These are phyloP conservation scores for Eutrema yunnanense DNA, from an alignment of 345 rosid species.

Conservation along the genomic window DNA sequence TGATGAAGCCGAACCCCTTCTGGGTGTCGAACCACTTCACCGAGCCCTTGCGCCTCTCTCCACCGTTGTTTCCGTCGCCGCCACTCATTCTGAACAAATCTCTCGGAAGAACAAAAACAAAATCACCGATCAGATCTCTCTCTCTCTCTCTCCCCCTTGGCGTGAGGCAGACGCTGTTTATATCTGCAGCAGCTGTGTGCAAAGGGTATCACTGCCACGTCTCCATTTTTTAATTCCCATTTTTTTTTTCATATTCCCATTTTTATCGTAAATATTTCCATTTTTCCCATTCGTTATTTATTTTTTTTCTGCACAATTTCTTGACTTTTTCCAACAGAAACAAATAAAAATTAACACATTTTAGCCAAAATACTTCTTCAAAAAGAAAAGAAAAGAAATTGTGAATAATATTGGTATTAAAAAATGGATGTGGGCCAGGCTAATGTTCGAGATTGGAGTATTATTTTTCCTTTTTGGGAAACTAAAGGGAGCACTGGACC, in stretches of 20 bases:
- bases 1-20: conserved; percentile 91
- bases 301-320: neutral
- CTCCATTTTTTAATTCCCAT: neutral
- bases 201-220: conserved; percentile 31
- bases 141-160: neutral
- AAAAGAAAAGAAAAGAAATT: neutral
- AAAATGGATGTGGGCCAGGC: conserved; percentile 7
- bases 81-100: conserved; percentile 21
- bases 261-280: no score
- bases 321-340: neutral
- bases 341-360: neutral
- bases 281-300: no score
- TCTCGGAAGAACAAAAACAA: neutral
- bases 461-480: conserved; percentile 22
- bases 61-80: conserved; percentile 16
- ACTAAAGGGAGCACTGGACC: conserved; percentile 14
- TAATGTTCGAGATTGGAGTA: neutral
- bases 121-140: conserved; percentile 16
- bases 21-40: conserved; percentile 75
- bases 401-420: neutral
- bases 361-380: neutral
- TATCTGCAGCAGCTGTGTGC: conserved; percentile 21
- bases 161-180: conserved; percentile 28
- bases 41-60: conserved; percentile 36
- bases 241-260: neutral